Base-by-base conservation (phyloP, 768 basidiomycete species). In the Pisolithus marmoratus region DNA sequence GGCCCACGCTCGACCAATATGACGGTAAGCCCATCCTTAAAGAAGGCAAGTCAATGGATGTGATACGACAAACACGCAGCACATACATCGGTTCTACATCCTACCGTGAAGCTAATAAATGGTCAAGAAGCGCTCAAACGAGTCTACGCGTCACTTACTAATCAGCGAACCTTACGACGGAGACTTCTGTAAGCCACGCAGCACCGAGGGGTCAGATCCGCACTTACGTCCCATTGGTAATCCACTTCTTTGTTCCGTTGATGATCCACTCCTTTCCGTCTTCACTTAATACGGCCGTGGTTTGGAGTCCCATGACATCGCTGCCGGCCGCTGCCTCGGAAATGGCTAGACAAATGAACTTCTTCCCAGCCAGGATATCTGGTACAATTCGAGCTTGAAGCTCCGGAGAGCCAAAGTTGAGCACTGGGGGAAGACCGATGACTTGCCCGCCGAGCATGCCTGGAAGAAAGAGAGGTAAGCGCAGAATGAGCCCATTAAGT, bases 221-320 rank as follows among this genome's bases (percentile, higher is more conserved):
- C 17, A 67, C 73, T 57, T 53, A 76, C 70, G 68, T 68, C 51
- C 75, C 79, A 55, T 84, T 85, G 24, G 83, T 83, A 60, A 82
- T 82, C 81, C 80, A 83, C 70, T 84, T 85, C 75, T 85, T 91
- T 54, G 83, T 86, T 48, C 87, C 86, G 56, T 82, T 84, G 54
- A 90, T 76, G 41, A 81, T 81, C 76, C 78, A 87, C 59, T 77
- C 69, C 57, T 80, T 84, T 29, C 85, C 86, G 60, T 88, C 86
- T 43, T 77, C 79, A 17, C 73, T 81, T 62, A 83, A 78, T 60
- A 63, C 76, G 0, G 87, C 87, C 2, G 72, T 76, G 5, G 84
- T 85, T 61, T 74, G 73, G 34, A 85, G 68, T 34, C 85, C 84
- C 57, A 70, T 62, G 14, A 90, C 86, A 54, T 90, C 87, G 48